Percentiles rank a stretch among this genome's conserved stretches.
These are phyloP conservation scores for Sporisorium graminicola DNA, from an alignment of 1,284 basidiomycete genomes.

Conservation along the genomic window DNA sequence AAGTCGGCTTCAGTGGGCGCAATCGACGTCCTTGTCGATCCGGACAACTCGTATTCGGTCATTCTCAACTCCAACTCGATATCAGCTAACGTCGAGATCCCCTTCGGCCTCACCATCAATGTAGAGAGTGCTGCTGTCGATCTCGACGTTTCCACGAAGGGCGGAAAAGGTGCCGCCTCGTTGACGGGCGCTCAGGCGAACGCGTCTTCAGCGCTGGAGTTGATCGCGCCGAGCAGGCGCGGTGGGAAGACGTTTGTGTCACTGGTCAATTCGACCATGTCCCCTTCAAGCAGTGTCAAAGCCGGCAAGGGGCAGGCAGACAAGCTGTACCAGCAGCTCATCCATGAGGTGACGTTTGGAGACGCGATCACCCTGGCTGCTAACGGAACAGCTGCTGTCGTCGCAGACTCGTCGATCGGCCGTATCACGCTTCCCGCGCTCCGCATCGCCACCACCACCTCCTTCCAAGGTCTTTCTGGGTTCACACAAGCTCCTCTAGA, in stretches of 20 bases:
- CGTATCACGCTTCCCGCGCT: slow-evolving; percentile 78
- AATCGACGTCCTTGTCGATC: slow-evolving; percentile 75
- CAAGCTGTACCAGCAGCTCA: slow-evolving; percentile 54
- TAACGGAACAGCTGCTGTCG: slow-evolving; percentile 76
- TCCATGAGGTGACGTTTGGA: slow-evolving; percentile 68
- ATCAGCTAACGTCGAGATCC: too few relatives aligned
- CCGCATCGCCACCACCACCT: slow-evolving; percentile 78
- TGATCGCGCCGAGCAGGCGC: too few relatives aligned
- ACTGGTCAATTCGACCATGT: slow-evolving; percentile 75
- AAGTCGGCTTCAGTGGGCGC: slow-evolving; percentile 77
- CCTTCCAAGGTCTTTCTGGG: slow-evolving; percentile 77
- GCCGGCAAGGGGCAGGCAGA: slow-evolving; percentile 47
- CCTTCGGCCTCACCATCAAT: too few relatives aligned
- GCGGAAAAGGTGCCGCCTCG: too few relatives aligned
- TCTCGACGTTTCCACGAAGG: too few relatives aligned
- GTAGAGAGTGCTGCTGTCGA: too few relatives aligned
- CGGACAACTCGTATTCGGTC: slow-evolving; percentile 75
- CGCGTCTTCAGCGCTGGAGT: too few relatives aligned
- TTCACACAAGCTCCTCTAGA: slow-evolving; percentile 74
- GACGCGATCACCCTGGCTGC: slow-evolving; percentile 75
- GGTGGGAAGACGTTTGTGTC: slow-evolving; percentile 77
- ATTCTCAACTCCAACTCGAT: too few relatives aligned
- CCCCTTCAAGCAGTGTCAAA: slow-evolving; percentile 73
- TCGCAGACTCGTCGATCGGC: slow-evolving; percentile 78
- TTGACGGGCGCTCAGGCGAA: too few relatives aligned